Evolutionary conservation across 1,284 basidiomycete genomes (phyloP), one percentile per base, ranked within the genome.

Genomic region (Meira nashicola): DNA sequence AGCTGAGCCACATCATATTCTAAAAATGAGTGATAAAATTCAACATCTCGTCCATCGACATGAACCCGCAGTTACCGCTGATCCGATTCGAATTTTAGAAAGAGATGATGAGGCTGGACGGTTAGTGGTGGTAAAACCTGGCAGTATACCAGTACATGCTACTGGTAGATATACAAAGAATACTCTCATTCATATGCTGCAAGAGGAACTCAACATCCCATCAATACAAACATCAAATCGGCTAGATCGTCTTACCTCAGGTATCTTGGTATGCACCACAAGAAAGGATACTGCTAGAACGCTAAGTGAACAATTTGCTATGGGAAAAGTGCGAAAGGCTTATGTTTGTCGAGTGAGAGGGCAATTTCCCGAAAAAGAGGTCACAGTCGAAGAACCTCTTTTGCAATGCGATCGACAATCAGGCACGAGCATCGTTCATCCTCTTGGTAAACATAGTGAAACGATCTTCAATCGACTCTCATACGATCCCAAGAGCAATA

Each of bases 341-440:
- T 74, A 74, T 50, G 71, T 74, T 2, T 63, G 63, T 54, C 59
- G 65, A 33, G 67, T 66, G 15, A 46, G 41, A 21, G 64, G 67
- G 44, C 33, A 85, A 71, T 97, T 97, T 72, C 89, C 91, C 15
- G 83, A 82, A 88, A 88, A 84, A 56, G 88, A 92, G 73, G 80
- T 92, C 25, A 80, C 84, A 0, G 93, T 92, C 67, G 89, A 92
- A 68, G 83, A 94, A 74, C 91, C 92, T 1, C 82, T 99, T 14
- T 80, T 99, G 56, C 92, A 90, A 0, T 87, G 97, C 2, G 95
- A 98, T 80, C 83, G 93, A 53, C 93, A 96, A 77, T 92, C 92
- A 86, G 93, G 93, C 3, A 80, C 96, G 50, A 95, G 94, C 68
- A 89, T 96, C 53, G 90, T 97, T 23, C 62, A 72, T 21, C 65